Percentiles rank a stretch among this genome's conserved stretches.
Evolutionary conservation across 768 basidiomycete genomes (phyloP).

Genomic region (Gloeophyllum trabeum): DNA sequence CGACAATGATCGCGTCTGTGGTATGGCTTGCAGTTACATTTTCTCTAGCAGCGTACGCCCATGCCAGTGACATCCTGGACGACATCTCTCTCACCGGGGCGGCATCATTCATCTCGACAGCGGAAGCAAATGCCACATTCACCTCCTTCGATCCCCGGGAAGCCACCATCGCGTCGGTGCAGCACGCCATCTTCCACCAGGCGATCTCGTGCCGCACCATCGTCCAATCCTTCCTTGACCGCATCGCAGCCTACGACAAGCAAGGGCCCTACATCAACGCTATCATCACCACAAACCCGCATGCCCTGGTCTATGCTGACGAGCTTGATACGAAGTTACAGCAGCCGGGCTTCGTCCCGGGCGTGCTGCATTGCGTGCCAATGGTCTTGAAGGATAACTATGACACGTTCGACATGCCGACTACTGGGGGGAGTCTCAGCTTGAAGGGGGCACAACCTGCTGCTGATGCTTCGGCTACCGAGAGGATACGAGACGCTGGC

Average conservation of each 20-base stretch:
- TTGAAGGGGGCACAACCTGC: neutral
- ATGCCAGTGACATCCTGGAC: no score
- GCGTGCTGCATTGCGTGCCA: neutral
- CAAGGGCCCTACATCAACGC: neutral
- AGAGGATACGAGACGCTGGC: neutral
- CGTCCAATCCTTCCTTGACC: constrained; percentile 1
- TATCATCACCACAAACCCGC: neutral
- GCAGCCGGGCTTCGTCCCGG: neutral
- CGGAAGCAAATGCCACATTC: no score
- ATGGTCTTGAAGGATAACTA: constrained; percentile 1
- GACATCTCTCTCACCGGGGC: no score
- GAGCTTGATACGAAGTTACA: neutral
- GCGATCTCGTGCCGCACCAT: neutral
- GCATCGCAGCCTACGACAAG: neutral
- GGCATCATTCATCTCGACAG: no score
- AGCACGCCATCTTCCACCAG: neutral
- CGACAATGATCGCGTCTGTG: no score
- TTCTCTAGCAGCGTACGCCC: no score
- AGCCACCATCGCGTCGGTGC: neutral
- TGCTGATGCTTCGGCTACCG: neutral
- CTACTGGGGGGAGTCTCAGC: neutral
- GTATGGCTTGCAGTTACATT: no score
- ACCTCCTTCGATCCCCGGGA: constrained; percentile 1
- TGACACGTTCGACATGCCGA: constrained; percentile 2
- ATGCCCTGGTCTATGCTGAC: neutral